A percentile compares a stretch with the other conserved stretches of the same genome.
These are phyloP conservation scores for Pseudocercospora fuligena DNA, from an alignment of 2,329 filamentous ascomycete species.

Conservation along the genomic window DNA sequence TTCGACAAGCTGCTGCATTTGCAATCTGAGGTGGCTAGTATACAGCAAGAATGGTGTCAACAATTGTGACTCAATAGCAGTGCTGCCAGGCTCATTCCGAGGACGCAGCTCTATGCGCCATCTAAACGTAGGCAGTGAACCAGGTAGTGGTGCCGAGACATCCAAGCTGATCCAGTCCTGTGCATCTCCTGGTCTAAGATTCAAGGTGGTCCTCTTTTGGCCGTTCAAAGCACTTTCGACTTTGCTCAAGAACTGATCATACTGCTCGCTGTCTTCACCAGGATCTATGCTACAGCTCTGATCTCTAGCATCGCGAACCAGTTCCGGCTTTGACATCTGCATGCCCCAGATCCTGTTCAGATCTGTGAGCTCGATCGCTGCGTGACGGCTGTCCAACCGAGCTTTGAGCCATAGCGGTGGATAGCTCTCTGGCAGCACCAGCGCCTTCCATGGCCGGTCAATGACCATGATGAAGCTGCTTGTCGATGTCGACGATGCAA, in stretches of 20 bases:
- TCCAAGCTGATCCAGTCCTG: slow-evolving; percentile 54
- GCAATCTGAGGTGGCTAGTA: slow-evolving; percentile 52
- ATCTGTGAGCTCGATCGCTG: slow-evolving; percentile 71
- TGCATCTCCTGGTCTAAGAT: slow-evolving; percentile 36
- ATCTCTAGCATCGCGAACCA: slow-evolving; percentile 65
- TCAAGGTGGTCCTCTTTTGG: slow-evolving; percentile 42
- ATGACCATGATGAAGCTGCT: slow-evolving; percentile 12
- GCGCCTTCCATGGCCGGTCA: slow-evolving; percentile 27
- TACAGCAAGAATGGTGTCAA: slow-evolving; percentile 59
- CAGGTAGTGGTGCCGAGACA: slow-evolving; percentile 64
- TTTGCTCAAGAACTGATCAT: slow-evolving; percentile 68
- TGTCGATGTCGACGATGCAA: background rate
- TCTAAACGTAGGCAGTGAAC: slow-evolving; percentile 64
- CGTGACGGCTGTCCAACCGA: slow-evolving; percentile 60
- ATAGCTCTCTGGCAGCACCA: slow-evolving; percentile 37
- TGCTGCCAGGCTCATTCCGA: slow-evolving; percentile 29
- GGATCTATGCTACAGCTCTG: slow-evolving; percentile 75
- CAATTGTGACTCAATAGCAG: slow-evolving; percentile 54
- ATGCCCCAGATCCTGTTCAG: slow-evolving; percentile 76
- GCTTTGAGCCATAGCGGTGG: slow-evolving; percentile 69
- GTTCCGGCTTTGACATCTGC: slow-evolving; percentile 62
- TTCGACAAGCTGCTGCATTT: slow-evolving; percentile 55
- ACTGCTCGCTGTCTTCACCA: slow-evolving; percentile 69
- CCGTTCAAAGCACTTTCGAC: slow-evolving; percentile 56
- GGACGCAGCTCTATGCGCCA: slow-evolving; percentile 67